Conservation (phyloP, 2,329 filamentous ascomycete genomes). For the Clarireedia sp. region DNA sequence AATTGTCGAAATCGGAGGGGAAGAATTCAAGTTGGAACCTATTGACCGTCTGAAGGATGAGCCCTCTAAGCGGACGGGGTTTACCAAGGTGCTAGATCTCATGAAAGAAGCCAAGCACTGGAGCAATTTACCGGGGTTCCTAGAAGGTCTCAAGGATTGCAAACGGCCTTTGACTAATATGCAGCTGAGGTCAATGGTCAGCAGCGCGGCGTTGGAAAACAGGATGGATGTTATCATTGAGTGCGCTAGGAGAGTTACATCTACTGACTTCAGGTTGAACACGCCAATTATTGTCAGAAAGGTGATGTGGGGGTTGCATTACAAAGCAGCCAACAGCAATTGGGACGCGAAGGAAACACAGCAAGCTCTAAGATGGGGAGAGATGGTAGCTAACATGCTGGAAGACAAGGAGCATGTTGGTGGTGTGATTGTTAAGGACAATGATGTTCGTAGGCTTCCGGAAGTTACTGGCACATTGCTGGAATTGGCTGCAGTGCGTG, state of each 20-base stretch:
- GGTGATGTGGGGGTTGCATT: conserved; percentile 18
- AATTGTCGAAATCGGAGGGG: conserved; percentile 49
- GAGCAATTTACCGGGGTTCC: conserved; percentile 26
- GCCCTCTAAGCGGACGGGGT: conserved; percentile 10
- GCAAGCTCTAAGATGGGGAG: conserved; percentile 25
- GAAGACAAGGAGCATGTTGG: conserved; percentile 24
- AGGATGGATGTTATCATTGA: conserved; percentile 26
- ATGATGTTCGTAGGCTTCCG: conserved; percentile 33
- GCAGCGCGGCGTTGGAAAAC: conserved; percentile 13
- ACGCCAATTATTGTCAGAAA: conserved; percentile 11
- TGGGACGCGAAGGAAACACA: conserved; percentile 19
- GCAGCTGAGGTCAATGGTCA: conserved; percentile 12
- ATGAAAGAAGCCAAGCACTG: conserved; percentile 30
- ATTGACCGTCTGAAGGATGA: conserved; percentile 20
- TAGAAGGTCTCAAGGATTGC: conserved; percentile 24
- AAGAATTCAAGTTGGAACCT: conserved; percentile 30
- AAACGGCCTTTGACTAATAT: not conserved
- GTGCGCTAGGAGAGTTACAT: conserved; percentile 20
- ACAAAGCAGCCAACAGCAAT: conserved; percentile 18
- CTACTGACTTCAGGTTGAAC: conserved; percentile 25
- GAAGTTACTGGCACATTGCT: conserved; percentile 35
- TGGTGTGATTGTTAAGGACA: not conserved
- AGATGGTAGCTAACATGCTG: conserved; percentile 25
- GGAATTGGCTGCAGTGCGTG: conserved; percentile 37
- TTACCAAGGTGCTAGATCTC: conserved; percentile 17